phyloP scores from a whole-genome alignment of 2,329 filamentous ascomycete species.

The Fusarium annulatum region DNA sequence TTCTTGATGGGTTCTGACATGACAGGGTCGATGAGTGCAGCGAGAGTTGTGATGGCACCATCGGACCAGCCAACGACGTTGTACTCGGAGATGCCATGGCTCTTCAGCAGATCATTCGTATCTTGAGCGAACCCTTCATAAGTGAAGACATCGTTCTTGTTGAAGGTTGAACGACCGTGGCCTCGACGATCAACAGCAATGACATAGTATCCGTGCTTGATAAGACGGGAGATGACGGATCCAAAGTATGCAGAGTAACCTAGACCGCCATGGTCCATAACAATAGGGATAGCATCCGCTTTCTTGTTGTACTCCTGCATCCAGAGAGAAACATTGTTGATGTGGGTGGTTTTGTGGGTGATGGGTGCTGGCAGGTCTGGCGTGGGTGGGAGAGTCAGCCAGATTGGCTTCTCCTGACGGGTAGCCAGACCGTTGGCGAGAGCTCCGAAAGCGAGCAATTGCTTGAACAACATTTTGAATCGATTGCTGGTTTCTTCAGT shows the following conservation, averaged over 20 bases:
- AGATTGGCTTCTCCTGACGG: conserved; percentile 44
- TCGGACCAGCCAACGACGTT: conserved; percentile 57
- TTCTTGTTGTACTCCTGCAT: conserved; percentile 55
- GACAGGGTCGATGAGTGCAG: conserved; percentile 49
- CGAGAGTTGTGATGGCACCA: conserved; percentile 53
- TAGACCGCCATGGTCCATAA: conserved; percentile 55
- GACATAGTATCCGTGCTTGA: conserved; percentile 50
- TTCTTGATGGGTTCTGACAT: conserved; percentile 50
- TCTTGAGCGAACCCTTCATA: conserved; percentile 53
- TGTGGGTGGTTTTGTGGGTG: conserved; percentile 40
- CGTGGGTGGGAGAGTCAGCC: conserved; percentile 52
- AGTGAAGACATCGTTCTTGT: conserved; percentile 51
- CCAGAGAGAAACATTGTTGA: conserved; percentile 56
- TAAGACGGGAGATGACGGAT: conserved; percentile 50
- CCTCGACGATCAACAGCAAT: conserved; percentile 56
- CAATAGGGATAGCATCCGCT: conserved; percentile 49
- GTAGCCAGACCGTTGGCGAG: conserved; percentile 38
- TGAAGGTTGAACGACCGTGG: conserved; percentile 55
- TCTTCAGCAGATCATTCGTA: conserved; percentile 47
- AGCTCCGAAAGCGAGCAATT: conserved; percentile 11
- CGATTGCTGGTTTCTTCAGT: neutral
- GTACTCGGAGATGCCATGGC: conserved; percentile 46
- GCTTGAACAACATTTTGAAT: conserved; percentile 14
- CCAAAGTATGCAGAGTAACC: conserved; percentile 56
- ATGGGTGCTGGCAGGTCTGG: conserved; percentile 52